A percentile compares a stretch with the other conserved stretches of the same genome.
Conservation (phyloP, 2,329 filamentous ascomycete genomes). For the Colletotrichum sp. region DNA sequence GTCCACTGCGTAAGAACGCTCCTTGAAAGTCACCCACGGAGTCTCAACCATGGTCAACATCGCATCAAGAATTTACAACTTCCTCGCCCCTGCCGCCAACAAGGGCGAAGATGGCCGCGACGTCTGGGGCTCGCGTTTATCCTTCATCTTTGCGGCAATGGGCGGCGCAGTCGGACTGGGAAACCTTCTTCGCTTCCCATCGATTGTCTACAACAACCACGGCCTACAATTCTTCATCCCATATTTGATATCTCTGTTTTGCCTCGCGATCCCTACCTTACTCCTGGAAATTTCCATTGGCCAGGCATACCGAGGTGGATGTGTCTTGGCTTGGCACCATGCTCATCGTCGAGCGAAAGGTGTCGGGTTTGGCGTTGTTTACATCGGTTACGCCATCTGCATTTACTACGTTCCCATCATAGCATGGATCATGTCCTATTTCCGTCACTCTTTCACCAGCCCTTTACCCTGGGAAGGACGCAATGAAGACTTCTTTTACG, state of each 20-base stretch:
- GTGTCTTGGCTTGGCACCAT: conserved; percentile 54
- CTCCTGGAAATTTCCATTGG: conserved; percentile 70
- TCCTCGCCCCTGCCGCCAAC: conserved; percentile 25
- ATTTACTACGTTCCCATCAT: conserved; percentile 61
- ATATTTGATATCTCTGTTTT: conserved; percentile 54
- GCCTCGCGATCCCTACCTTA: conserved; percentile 58
- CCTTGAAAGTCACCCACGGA: not conserved
- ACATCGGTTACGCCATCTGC: conserved; percentile 54
- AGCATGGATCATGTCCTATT: conserved; percentile 62
- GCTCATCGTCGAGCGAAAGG: conserved; percentile 54
- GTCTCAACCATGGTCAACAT: not conserved
- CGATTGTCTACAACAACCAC: conserved; percentile 60
- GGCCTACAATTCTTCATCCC: conserved; percentile 63
- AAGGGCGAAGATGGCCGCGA: conserved; percentile 36
- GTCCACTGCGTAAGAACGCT: no score
- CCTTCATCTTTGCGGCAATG: conserved; percentile 55
- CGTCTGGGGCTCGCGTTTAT: conserved; percentile 51
- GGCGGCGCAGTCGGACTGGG: conserved; percentile 59
- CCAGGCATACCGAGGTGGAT: conserved; percentile 60
- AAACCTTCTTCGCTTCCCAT: conserved; percentile 60
- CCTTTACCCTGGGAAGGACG: conserved; percentile 55
- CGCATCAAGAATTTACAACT: conserved; percentile 16
- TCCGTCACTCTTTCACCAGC: conserved; percentile 55
- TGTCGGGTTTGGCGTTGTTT: conserved; percentile 53
- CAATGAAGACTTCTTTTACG: conserved; percentile 44